Evolutionary conservation across 805 yeast species (phyloP).

Genomic region (Tetrapisispora phaffii): DNA sequence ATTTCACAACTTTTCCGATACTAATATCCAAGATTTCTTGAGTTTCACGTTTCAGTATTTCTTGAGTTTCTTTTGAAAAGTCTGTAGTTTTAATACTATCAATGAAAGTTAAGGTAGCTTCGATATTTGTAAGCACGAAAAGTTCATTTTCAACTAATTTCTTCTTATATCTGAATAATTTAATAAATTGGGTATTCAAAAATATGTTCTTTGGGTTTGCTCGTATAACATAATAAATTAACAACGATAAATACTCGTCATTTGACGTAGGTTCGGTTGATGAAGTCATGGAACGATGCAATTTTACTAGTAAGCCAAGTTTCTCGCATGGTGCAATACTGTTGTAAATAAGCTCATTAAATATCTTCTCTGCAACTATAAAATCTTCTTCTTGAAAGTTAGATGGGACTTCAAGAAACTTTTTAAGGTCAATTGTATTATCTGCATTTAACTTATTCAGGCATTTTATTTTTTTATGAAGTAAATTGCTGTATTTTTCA

Average conservation of each 20-base stretch:
- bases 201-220: constrained; percentile 19
- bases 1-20: constrained; percentile 14
- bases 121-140: constrained; percentile 27
- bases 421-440: constrained; percentile 17
- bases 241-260: constrained; percentile 25
- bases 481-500: constrained; percentile 20
- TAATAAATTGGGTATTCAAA: constrained; percentile 23
- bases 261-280: constrained; percentile 21
- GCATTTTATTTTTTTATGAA: constrained; percentile 17
- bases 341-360: constrained; percentile 14
- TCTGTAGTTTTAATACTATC: constrained; percentile 22
- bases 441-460: constrained; percentile 13
- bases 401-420: constrained; percentile 20
- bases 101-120: constrained; percentile 28
- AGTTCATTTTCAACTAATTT: constrained; percentile 27
- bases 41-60: constrained; percentile 11
- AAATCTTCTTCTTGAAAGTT: constrained; percentile 6
- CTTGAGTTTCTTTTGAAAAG: constrained; percentile 12
- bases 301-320: constrained; percentile 14
- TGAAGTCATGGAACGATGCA: constrained; percentile 22
- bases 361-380: constrained; percentile 10
- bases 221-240: constrained; percentile 23
- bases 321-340: constrained; percentile 27
- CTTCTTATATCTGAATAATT: constrained; percentile 26
- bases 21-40: constrained; percentile 10